Base-by-base conservation (phyloP, 2,329 filamentous ascomycete genomes). In the Claviceps maximensis region DNA sequence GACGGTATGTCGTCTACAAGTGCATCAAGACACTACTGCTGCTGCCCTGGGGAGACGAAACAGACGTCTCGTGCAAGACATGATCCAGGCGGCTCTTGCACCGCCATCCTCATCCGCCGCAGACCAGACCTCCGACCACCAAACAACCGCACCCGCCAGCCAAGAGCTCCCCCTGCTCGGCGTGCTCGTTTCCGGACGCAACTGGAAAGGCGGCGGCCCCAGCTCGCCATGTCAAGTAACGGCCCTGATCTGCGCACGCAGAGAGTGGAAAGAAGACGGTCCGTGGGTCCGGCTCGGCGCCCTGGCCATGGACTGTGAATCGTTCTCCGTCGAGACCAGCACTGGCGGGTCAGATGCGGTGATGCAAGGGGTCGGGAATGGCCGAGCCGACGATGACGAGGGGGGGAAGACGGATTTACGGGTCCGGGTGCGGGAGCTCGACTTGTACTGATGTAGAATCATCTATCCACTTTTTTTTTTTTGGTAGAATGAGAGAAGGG, bases 261-360 rank as follows among this genome's bases (percentile, higher is more conserved):
- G 59, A 19, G 57, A 61, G 17, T 65, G 61, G 63, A 59, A 62
- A 19, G 36, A 60, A 0, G 58, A 63, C 13, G 61, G 59, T 19
- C 58, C 61, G 19, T 59, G 65, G 19, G 58, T 69, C 25, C 62
- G 67, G 1, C 58, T 69, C 1, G 67, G 67, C 2, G 63, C 60
- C 1, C 47, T 68, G 33, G 59, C 60, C 46, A 52, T 68, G 23
- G 54, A 56, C 3, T 61, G 55, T 12, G 63, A 60, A 17, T 61
- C 59, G 3, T 57, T 70, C 12, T 55, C 19, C 7, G 27, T 58
- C 23, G 61, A 58, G 3, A 58, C 58, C 36, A 60, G 59, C n/a
- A 55, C 57, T 23, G 21, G 41, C 9, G 38, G 40, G 4, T 23
- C n/a, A 12, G 55, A 49, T 44, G 57, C 63, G 5, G 58, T 62